These are phyloP conservation scores for Plasmodium gonderi DNA, from an alignment of 169 alveolate genomes.

Conservation along the genomic window DNA sequence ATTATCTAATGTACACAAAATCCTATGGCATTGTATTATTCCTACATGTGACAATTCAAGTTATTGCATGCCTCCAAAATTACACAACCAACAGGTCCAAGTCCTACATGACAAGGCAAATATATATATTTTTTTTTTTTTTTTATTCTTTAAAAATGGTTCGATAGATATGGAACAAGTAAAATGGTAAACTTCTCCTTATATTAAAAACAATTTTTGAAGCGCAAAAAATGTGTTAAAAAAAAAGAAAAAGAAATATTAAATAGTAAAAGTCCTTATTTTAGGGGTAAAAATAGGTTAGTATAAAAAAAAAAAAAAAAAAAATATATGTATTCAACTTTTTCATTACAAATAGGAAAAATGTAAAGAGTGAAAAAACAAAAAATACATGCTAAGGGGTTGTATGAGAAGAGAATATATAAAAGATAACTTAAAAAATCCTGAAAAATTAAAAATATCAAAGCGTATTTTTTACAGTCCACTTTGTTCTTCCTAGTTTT, in stretches of 20 bases:
- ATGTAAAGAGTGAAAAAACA: neutral
- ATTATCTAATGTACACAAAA: neutral
- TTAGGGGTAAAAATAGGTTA: neutral
- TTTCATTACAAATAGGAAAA: neutral
- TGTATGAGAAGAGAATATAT: neutral
- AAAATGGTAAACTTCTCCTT: neutral
- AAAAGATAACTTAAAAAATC: conserved; percentile 6
- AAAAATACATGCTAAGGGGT: neutral
- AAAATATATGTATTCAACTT: neutral
- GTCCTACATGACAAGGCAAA: neutral
- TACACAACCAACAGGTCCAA: neutral
- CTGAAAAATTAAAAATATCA: neutral
- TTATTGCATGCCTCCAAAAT: neutral
- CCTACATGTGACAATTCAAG: neutral
- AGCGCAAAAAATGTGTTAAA: neutral
- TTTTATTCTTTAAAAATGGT: neutral
- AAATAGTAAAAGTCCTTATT: neutral
- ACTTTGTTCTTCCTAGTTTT: neutral
- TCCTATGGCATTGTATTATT: neutral
- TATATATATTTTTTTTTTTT: too few relatives aligned
- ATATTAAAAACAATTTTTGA: neutral
- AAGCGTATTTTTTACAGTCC: neutral
- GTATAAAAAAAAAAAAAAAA: neutral
- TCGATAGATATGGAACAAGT: neutral
- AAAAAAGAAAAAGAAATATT: neutral